Evolutionary conservation across 2,329 filamentous ascomycete species (phyloP).

Genomic region (Colletotrichum lentis): DNA sequence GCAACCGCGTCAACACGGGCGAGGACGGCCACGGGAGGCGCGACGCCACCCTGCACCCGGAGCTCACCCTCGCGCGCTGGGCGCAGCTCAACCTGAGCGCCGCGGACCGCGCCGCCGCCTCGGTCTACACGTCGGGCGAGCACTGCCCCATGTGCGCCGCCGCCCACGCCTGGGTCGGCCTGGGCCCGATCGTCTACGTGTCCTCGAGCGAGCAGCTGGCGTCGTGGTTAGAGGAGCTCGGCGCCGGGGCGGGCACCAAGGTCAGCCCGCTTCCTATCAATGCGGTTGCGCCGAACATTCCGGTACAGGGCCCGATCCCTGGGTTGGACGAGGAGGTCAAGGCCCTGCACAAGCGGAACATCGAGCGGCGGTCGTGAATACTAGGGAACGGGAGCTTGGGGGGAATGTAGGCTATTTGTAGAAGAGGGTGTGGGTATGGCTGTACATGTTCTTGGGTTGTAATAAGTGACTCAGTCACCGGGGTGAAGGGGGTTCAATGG

Average conservation of each 20-base stretch:
- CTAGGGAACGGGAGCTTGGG: no score
- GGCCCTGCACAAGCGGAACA: constrained; percentile 41
- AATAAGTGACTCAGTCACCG: no score
- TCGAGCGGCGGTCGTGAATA: neutral
- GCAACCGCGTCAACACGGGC: constrained; percentile 48
- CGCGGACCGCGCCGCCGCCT: constrained; percentile 50
- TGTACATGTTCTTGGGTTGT: no score
- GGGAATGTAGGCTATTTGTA: no score
- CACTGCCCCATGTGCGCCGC: constrained; percentile 51
- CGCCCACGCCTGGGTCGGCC: constrained; percentile 47
- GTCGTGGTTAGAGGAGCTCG: constrained; percentile 45
- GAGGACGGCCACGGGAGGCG: constrained; percentile 40
- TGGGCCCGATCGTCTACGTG: constrained; percentile 49
- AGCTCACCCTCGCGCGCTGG: constrained; percentile 50
- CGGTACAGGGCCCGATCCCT: constrained; percentile 45
- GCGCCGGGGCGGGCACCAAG: constrained; percentile 27
- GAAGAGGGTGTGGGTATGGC: no score
- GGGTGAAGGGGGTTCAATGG: no score
- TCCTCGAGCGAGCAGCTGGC: constrained; percentile 45
- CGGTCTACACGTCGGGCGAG: constrained; percentile 50
- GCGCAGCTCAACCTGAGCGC: constrained; percentile 48
- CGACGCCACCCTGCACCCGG: constrained; percentile 49
- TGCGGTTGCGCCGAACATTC: constrained; percentile 44
- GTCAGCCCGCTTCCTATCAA: constrained; percentile 44
- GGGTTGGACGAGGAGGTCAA: constrained; percentile 45